Evolutionary conservation across 2,329 filamentous ascomycete genomes (phyloP), one percentile per base, ranked within the genome.

Genomic region (Pseudofabraea citricarpa): DNA sequence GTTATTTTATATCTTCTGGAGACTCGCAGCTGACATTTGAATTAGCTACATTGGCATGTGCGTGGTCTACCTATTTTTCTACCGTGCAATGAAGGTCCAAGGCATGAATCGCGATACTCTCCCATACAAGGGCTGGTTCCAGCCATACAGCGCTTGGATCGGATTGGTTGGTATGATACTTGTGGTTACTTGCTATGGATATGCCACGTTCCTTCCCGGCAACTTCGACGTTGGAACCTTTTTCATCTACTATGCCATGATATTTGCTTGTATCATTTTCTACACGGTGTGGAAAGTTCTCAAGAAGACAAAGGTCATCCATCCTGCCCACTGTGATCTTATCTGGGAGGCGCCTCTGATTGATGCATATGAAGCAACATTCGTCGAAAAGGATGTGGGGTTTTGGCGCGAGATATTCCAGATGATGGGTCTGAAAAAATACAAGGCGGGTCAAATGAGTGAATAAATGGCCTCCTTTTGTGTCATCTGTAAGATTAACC

Each of bases 41-140:
- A 9, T 15, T 33, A 33, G 9, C 64, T 84, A 79, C 61, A 70
- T 83, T 47, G 69, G 76, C 58, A 80, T 81, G 65, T 27, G 24
- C 24, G 13, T 73, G 19, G 81, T 76, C 12, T 81, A 77, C 60
- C 67, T 80, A 45, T 72, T 64, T 55, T 82, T 79, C 66, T 72
- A 77, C 63, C 67, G 69, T 36, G 77, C 77, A 4, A 66, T 65
- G 53, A 66, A 71, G 53, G 72, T 64, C 0, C 74, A 77, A 51
- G 68, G 69, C 2, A 32, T 77, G 33, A 70, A 75, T 59, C 76
- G 81, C 12, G 16, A 33, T 10, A 33, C 8, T 8, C 36, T 26
- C 22, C 36, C 36, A 7, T 39, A 39, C 22, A 26, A 22, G 20
- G 36, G 36, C 8, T 39, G 36, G 36, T 39, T n/a, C 12, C 22